Evolutionary conservation across 225 moss, liverwort and hornwort genomes (phyloP).

Genomic region (Pleurozium schreberi): DNA sequence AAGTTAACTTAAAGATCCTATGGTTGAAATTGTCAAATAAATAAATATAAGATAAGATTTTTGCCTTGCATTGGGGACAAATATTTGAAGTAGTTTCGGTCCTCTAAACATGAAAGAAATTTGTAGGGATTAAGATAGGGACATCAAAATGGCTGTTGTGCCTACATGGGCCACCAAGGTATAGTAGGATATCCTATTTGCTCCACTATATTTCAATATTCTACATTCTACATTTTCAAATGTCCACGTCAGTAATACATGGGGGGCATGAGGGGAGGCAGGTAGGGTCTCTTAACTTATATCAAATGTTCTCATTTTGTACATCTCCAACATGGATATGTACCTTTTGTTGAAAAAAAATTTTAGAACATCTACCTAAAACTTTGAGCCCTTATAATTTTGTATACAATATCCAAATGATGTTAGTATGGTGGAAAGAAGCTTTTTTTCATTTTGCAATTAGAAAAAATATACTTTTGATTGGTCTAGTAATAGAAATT

Average conservation of each 20-base stretch:
- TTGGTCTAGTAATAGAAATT: background rate
- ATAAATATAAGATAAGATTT: too few relatives aligned
- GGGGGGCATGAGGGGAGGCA: background rate
- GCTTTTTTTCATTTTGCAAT: background rate
- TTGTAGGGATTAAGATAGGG: too few relatives aligned
- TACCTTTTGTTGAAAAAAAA: background rate
- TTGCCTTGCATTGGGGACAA: too few relatives aligned
- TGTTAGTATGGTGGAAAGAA: too few relatives aligned
- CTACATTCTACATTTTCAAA: background rate
- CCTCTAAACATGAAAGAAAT: too few relatives aligned
- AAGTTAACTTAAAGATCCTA: background rate
- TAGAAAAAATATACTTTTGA: background rate
- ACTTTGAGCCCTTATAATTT: background rate
- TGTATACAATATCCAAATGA: background rate
- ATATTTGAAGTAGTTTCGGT: too few relatives aligned
- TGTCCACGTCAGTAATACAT: background rate
- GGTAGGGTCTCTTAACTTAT: background rate
- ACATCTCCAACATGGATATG: background rate
- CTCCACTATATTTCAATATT: background rate
- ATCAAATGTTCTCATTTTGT: background rate
- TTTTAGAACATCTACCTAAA: background rate
- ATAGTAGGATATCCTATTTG: background rate
- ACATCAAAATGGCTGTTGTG: fast-evolving
- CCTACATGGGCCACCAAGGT: too few relatives aligned
- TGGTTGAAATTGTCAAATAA: too few relatives aligned